Conservation (phyloP, 345 rosid species). For the Citrus unshiu region DNA sequence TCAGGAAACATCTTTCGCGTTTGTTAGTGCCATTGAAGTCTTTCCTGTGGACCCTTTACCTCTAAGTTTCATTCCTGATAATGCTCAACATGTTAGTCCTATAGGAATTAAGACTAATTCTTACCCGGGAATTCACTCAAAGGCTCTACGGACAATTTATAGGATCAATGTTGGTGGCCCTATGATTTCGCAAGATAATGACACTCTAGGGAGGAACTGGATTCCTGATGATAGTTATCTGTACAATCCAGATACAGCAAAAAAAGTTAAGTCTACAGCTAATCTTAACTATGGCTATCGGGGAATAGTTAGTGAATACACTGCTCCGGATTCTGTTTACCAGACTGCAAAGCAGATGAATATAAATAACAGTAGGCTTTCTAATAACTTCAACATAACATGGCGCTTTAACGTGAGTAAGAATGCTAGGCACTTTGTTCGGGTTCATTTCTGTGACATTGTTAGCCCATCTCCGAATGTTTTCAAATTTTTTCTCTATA, state of each 20-base stretch:
- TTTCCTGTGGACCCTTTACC: slow-evolving; percentile 31
- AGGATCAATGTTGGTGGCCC: slow-evolving; percentile 51
- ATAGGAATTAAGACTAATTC: not conserved
- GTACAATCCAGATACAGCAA: slow-evolving; percentile 12
- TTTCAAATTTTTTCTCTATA: slow-evolving; percentile 31
- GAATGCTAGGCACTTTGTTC: slow-evolving; percentile 28
- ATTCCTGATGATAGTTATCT: slow-evolving; percentile 30
- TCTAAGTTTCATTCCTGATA: slow-evolving; percentile 19
- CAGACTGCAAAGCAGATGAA: slow-evolving; percentile 35
- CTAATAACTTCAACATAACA: not conserved
- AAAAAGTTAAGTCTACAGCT: rapidly evolving
- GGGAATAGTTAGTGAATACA: not conserved
- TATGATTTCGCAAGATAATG: slow-evolving; percentile 24
- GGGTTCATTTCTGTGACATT: slow-evolving; percentile 59
- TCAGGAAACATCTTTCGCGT: slow-evolving; percentile 35
- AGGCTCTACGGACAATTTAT: slow-evolving; percentile 26
- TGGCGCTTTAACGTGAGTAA: not conserved
- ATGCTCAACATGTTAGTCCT: not conserved
- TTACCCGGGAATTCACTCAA: slow-evolving; percentile 18
- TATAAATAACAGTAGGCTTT: not conserved
- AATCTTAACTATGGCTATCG: not conserved
- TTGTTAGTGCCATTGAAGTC: slow-evolving; percentile 67
- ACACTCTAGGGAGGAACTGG: slow-evolving; percentile 47
- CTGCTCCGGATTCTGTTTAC: slow-evolving; percentile 48
- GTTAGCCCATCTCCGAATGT: not conserved